Percentiles rank a stretch among this genome's conserved stretches.
Conservation (phyloP, 1,284 basidiomycete species). For the Ustilago xerochloae region DNA sequence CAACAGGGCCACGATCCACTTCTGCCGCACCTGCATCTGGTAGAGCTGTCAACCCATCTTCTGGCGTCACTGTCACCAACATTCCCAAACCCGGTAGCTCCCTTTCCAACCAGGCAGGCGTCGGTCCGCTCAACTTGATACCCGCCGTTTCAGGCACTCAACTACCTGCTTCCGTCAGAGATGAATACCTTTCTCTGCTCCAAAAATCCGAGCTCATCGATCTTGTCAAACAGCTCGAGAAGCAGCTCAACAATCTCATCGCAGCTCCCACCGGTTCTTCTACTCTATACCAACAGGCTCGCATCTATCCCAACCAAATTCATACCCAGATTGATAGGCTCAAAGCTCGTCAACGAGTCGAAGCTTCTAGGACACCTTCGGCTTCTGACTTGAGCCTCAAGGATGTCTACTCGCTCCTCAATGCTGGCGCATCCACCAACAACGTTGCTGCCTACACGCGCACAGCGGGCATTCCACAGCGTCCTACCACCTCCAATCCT, state of each 20-base stretch:
- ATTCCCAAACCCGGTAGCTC: slow-evolving; percentile 45
- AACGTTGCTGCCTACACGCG: slow-evolving; percentile 4
- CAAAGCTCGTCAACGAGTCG: slow-evolving; percentile 32
- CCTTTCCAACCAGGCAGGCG: slow-evolving; percentile 37
- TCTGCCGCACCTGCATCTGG: slow-evolving; percentile 4
- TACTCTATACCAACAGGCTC: slow-evolving; percentile 39
- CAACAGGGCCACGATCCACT: slow-evolving; percentile 2
- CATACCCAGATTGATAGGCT: slow-evolving; percentile 40
- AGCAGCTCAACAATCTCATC: slow-evolving; percentile 36
- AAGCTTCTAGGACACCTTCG: slow-evolving; percentile 10
- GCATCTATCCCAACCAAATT: slow-evolving; percentile 44
- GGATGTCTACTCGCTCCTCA: slow-evolving; percentile 48
- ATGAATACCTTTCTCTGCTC: slow-evolving; percentile 44
- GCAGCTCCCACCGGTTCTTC: slow-evolving; percentile 37
- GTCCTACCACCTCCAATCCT: neutral
- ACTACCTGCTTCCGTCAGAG: slow-evolving; percentile 10
- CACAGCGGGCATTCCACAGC: slow-evolving; percentile 1
- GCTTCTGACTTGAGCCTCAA: slow-evolving; percentile 37
- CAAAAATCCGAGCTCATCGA: slow-evolving; percentile 46
- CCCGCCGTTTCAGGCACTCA: slow-evolving; percentile 37
- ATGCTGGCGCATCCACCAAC: slow-evolving; percentile 9
- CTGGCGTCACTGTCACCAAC: slow-evolving; percentile 43
- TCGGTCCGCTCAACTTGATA: slow-evolving; percentile 31
- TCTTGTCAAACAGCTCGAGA: slow-evolving; percentile 48
- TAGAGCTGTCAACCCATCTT: slow-evolving; percentile 10